Percentiles rank a stretch among this genome's conserved stretches.
These are phyloP conservation scores for Colletotrichum melonis DNA, from an alignment of 2,329 filamentous ascomycete genomes.

Conservation along the genomic window DNA sequence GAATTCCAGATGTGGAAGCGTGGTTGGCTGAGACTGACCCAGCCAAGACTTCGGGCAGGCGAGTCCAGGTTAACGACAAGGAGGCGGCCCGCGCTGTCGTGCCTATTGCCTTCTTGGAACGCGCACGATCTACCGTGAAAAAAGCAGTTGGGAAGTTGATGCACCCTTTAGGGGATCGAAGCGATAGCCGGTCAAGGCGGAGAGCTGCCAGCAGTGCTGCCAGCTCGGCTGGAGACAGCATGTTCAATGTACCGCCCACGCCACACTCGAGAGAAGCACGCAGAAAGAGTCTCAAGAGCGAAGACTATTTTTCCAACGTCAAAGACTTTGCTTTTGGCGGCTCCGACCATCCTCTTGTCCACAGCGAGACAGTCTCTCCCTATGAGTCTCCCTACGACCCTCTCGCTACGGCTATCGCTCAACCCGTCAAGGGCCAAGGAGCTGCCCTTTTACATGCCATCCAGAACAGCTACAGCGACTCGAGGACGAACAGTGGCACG, in stretches of 20 bases:
- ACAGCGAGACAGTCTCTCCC: constrained; percentile 79
- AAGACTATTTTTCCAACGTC: constrained; percentile 64
- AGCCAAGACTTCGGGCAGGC: constrained; percentile 79
- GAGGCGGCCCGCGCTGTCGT: constrained; percentile 93
- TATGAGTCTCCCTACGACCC: constrained; percentile 59
- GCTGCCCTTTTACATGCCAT: constrained; percentile 17
- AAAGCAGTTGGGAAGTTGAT: constrained; percentile 74
- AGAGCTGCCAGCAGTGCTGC: constrained; percentile 72
- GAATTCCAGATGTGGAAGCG: constrained; percentile 76
- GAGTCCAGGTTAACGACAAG: constrained; percentile 90
- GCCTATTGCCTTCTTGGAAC: constrained; percentile 87
- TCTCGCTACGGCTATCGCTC: constrained; percentile 47
- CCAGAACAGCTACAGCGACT: not conserved
- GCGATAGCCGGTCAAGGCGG: constrained; percentile 64
- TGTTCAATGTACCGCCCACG: constrained; percentile 59
- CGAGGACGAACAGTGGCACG: constrained; percentile 21
- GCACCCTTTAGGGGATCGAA: constrained; percentile 66
- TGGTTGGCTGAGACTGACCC: constrained; percentile 98
- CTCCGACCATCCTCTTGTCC: constrained; percentile 76
- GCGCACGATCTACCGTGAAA: constrained; percentile 82
- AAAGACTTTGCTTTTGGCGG: constrained; percentile 50
- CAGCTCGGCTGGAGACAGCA: constrained; percentile 70
- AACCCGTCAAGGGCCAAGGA: constrained; percentile 15
- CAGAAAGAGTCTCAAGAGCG: constrained; percentile 64
- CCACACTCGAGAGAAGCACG: constrained; percentile 64